These are phyloP conservation scores for Blastocystis hominis DNA, from an alignment of 352 stramenopile genomes.

Conservation along the genomic window DNA sequence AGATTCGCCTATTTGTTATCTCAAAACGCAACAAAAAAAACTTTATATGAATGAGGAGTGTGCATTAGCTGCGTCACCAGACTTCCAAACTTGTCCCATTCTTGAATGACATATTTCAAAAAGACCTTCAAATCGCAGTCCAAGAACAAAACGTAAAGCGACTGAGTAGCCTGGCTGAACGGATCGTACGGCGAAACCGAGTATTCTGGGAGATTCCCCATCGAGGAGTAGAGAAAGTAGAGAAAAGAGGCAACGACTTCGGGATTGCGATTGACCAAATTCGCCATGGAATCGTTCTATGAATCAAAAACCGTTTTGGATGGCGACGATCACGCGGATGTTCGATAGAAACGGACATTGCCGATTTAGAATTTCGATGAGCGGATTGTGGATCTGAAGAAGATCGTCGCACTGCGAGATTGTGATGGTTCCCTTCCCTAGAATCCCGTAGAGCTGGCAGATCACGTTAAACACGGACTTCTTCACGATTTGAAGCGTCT, in stretches of 20 bases:
- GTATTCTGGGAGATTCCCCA: not conserved
- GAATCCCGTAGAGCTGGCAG: not conserved
- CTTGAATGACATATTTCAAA: not conserved
- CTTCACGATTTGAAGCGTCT: not conserved
- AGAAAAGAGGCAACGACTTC: not conserved
- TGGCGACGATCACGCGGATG: not conserved
- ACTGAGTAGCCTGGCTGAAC: not conserved
- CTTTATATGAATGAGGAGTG: not conserved
- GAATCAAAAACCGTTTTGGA: not conserved
- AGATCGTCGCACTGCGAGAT: not conserved
- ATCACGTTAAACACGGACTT: not conserved
- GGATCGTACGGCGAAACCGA: not conserved
- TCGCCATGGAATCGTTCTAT: not conserved
- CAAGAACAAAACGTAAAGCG: not conserved
- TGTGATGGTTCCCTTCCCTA: not conserved
- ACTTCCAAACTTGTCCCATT: not conserved
- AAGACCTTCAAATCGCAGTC: not conserved
- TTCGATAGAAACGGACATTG: slow-evolving; percentile 18
- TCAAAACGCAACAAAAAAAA: not conserved
- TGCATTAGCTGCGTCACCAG: not conserved
- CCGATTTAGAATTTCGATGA: not conserved
- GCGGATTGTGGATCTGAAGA: not conserved
- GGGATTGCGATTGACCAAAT: not conserved
- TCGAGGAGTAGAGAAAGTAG: not conserved
- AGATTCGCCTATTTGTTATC: not conserved